Evolutionary conservation across 225 moss, liverwort and hornwort species (phyloP), one percentile per base, ranked within the genome.

Genomic region (Physcomitrellopsis africana): DNA sequence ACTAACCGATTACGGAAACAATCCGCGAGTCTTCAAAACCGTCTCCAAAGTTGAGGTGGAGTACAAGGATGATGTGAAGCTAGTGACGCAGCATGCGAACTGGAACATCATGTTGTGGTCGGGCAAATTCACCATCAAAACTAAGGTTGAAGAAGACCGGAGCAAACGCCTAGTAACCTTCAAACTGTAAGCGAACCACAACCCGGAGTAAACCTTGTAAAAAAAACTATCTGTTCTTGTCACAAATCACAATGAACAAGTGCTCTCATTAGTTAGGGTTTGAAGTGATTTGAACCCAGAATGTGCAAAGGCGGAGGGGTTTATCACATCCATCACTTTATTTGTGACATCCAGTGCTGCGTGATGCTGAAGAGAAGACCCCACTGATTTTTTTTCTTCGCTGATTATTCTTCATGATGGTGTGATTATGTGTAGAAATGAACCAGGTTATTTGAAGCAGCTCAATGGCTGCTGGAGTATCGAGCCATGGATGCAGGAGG

Each of bases 71-170:
- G 67, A 85, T 72, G 76, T 76, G 61, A 95, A 91, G 69, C 15
- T 95, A 29, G 95, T 95, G 60, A 93, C 88, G 17, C 95, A 95
- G 49, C 77, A 82, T 52, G 85, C 93, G 26, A 89, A 84, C 37
- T 95, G 95, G 95, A 95, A 89, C 23, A 86, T 95, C n/a, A 63
- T 95, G 67, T 88, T 93, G 66, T 90, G 84, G 89, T 87, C 89
- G 27, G 95, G 95, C 75, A 79, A 83, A 6, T 95, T 91, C 47
- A 77, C 86, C 47, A 79, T 95, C 43, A 79, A 89, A 70, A 82
- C 91, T 88, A 86, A 83, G 81, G 91, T 95, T 63, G 91, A 87
- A 63, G 81, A 89, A 51, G 80, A 91, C 51, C 86, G 86, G 43
- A 62, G 77, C 77, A 95, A 72, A 8, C 91, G 95, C 29, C 32